phyloP scores from a whole-genome alignment of 2,329 filamentous ascomycete species.

The Albophoma yamanashiensis region DNA sequence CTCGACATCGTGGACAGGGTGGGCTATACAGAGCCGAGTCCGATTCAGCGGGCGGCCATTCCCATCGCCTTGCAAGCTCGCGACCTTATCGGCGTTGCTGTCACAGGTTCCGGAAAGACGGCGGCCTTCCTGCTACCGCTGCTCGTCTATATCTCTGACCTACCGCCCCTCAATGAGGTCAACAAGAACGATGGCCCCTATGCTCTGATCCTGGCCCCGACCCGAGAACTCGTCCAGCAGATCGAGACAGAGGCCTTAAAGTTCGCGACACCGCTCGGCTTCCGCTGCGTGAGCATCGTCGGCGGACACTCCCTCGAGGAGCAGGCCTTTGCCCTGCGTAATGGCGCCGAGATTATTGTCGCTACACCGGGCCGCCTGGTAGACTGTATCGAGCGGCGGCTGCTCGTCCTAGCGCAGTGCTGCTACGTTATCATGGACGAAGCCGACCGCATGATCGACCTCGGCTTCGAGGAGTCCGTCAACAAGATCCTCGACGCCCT shows the following conservation, averaged over 20 bases:
- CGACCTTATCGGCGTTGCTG: slow-evolving; percentile 95
- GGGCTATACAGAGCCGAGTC: slow-evolving; percentile 83
- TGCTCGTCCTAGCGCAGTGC: slow-evolving; percentile 89
- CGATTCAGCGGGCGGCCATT: slow-evolving; percentile 89
- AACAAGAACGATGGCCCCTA: slow-evolving; percentile 95
- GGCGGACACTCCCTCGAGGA: slow-evolving; percentile 93
- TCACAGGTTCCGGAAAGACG: slow-evolving; percentile 97
- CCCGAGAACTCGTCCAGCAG: slow-evolving; percentile 93
- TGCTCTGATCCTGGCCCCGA: slow-evolving; percentile 92
- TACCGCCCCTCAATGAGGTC: slow-evolving; percentile 72
- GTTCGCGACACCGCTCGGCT: slow-evolving; percentile 82
- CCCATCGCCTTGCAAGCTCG: slow-evolving; percentile 86
- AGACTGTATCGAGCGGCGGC: slow-evolving; percentile 88
- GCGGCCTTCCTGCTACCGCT: slow-evolving; percentile 88
- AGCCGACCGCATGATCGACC: slow-evolving; percentile 97
- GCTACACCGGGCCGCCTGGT: slow-evolving; percentile 96
- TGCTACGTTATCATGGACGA: slow-evolving; percentile 99
- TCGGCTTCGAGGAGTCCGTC: slow-evolving; percentile 94
- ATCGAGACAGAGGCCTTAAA: slow-evolving; percentile 92
- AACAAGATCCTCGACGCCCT: slow-evolving; percentile 96
- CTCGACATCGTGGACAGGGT: slow-evolving; percentile 74
- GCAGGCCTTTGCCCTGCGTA: slow-evolving; percentile 78
- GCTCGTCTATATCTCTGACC: slow-evolving; percentile 85
- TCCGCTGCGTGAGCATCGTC: slow-evolving; percentile 94
- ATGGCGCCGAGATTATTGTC: slow-evolving; percentile 95